Evolutionary conservation across 78 protist species (phyloP), one percentile per base, ranked within the genome.

Genomic region (Dictyostelium capitatum): DNA sequence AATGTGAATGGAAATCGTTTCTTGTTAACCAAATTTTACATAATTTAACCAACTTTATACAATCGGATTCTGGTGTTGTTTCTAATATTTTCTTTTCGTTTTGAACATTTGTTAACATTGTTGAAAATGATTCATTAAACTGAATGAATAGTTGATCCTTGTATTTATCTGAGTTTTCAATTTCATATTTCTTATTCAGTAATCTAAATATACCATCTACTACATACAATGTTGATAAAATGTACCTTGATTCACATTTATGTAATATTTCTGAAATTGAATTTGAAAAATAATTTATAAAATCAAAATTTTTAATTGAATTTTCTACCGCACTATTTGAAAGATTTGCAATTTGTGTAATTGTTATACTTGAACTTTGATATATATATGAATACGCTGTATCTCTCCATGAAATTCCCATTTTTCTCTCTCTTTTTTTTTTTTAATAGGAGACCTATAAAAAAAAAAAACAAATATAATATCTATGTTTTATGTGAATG

Each of bases 41-140:
- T n/a, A 72, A 6, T 72, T 72, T 72, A 41, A 72, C 19, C 14
- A 72, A 20, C 10, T 72, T 72, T 72, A 17, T 72, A 43, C 79
- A 72, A 43, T 43, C 54, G 19, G 23, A 15, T 72, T 72, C 79
- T 0, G 79, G 79, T 72, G 54, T 43, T 43, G 50, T 10, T 2
- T 48, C 56, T n/a, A 72, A 23, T 4, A 72, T 72, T 23, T 72
- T 72, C 54, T 72, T 72, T 72, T 72, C 79, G 43, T 72, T 72
- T 11, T 15, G 32, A 37, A 2, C 2, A 37, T 2, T 2, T 43
- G 41, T 28, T 30, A 72, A n/a, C n/a, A 72, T 46, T 43, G 9
- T n/a, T 6, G 50, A 43, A 23, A 72, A 72, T 41, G 79, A 19
- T 43, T 23, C 43, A 37, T 69, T 37, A 30, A 69, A 69, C 32